A percentile compares a stretch with the other conserved stretches of the same genome.
phyloP scores from a whole-genome alignment of 257 asterid species.

The Vinca minor region DNA sequence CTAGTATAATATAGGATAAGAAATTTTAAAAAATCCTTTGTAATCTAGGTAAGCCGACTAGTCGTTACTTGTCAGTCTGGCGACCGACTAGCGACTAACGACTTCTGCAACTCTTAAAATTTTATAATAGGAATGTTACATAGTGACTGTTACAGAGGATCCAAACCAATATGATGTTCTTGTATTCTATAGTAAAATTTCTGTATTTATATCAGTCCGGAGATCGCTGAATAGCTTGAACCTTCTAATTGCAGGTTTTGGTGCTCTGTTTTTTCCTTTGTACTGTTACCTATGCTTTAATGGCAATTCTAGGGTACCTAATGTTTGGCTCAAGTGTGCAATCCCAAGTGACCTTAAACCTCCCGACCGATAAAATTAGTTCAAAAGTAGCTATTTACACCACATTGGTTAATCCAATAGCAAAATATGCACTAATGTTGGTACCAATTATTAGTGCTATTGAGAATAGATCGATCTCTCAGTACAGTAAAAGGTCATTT shows the following conservation, averaged over 20 bases:
- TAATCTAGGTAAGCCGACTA: too few relatives aligned
- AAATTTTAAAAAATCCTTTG: too few relatives aligned
- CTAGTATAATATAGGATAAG: too few relatives aligned
- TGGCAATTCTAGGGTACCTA: constrained; percentile 64
- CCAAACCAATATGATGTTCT: too few relatives aligned
- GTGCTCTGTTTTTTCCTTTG: constrained; percentile 49
- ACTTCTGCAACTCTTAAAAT: too few relatives aligned
- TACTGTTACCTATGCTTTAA: constrained; percentile 53
- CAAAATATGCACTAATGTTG: constrained; percentile 74
- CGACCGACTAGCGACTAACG: too few relatives aligned
- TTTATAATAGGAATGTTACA: too few relatives aligned
- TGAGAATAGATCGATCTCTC: constrained; percentile 30
- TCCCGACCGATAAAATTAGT: constrained; percentile 41
- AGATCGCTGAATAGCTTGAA: background rate
- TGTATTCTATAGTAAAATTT: background rate
- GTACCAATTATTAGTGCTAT: constrained; percentile 51
- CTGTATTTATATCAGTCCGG: background rate
- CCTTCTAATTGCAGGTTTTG: constrained; percentile 51
- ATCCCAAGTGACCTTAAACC: constrained; percentile 76
- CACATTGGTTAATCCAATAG: constrained; percentile 67
- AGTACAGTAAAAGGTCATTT: too few relatives aligned
- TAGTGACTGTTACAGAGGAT: too few relatives aligned
- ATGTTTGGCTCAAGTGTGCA: too few relatives aligned
- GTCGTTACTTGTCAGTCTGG: too few relatives aligned
- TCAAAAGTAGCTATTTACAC: constrained; percentile 73